phyloP scores from a whole-genome alignment of 1,284 basidiomycete genomes.

The Neotropicomus parvogracilis region DNA sequence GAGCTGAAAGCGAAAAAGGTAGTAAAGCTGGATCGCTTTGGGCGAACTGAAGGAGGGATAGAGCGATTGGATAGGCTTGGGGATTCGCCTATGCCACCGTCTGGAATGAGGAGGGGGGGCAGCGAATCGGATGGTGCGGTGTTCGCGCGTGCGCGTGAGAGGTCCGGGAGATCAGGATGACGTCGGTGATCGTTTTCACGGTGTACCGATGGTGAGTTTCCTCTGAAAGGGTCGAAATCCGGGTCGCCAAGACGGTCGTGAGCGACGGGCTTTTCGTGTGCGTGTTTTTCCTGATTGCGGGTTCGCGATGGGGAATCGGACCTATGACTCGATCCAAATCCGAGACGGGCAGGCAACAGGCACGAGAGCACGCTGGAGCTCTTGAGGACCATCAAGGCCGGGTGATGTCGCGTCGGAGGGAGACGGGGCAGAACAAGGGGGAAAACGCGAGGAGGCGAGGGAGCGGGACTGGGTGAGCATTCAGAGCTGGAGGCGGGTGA shows the following conservation, averaged over 20 bases:
- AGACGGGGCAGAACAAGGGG: neutral
- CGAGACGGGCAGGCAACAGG: slow-evolving; percentile 27
- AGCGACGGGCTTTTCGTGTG: neutral
- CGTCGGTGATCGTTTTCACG: neutral
- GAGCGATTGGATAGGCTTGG: slow-evolving; percentile 41
- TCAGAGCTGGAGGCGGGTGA: slow-evolving; percentile 1
- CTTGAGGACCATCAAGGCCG: slow-evolving; percentile 30
- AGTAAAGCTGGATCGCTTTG: slow-evolving; percentile 46
- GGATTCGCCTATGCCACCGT: slow-evolving; percentile 59
- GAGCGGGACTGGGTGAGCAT: slow-evolving; percentile 2
- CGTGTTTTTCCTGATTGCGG: slow-evolving; percentile 23
- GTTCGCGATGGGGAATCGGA: slow-evolving; percentile 2
- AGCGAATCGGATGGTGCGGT: slow-evolving; percentile 30
- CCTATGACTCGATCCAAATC: slow-evolving; percentile 11
- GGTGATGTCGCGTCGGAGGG: slow-evolving; percentile 2
- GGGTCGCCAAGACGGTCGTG: slow-evolving; percentile 49
- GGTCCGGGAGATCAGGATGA: slow-evolving; percentile 8
- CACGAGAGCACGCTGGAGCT: slow-evolving; percentile 23
- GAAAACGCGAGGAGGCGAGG: neutral
- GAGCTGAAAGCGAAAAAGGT: slow-evolving; percentile 38
- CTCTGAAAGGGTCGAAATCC: slow-evolving; percentile 30
- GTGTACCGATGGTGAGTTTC: slow-evolving; percentile 23
- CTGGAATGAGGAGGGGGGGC: slow-evolving; percentile 39
- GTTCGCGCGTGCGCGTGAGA: slow-evolving; percentile 16
- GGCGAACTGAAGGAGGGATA: slow-evolving; percentile 14